Percentiles rank a stretch among this genome's conserved stretches.
These are phyloP conservation scores for Gossypium davidsonii DNA, from an alignment of 441 rosid species.

Conservation along the genomic window DNA sequence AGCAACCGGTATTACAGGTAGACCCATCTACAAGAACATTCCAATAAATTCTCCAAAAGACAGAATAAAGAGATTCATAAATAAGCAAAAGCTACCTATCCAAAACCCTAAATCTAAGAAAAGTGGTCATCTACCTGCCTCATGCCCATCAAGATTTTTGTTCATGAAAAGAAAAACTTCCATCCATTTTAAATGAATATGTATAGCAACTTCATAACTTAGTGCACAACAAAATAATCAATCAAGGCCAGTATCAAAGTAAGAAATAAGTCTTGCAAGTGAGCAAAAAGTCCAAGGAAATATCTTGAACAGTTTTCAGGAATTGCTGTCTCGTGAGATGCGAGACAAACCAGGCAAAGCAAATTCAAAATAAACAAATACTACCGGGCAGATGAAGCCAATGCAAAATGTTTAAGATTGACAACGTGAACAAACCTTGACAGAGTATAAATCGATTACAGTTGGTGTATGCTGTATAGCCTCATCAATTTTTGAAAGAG, in stretches of 20 bases:
- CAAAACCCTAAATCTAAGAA: not conserved
- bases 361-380: not conserved
- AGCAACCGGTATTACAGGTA: not conserved
- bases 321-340: not conserved
- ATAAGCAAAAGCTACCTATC: not conserved
- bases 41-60: not conserved
- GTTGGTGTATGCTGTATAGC: conserved; percentile 96
- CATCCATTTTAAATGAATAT: not conserved
- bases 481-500: conserved; percentile 79
- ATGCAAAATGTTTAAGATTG: conserved; percentile 1
- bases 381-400: not conserved
- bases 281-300: not conserved
- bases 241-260: not conserved
- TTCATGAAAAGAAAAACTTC: not conserved
- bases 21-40: not conserved
- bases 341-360: not conserved
- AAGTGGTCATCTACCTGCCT: not conserved
- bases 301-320: not conserved
- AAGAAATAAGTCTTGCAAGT: not conserved
- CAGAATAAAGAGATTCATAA: not conserved
- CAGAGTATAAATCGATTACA: conserved; percentile 89
- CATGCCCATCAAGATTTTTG: not conserved
- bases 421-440: conserved; percentile 58
- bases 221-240: not conserved
- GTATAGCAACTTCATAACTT: not conserved